These are phyloP conservation scores for Fraxinus platypoda DNA, from an alignment of 305 asterid genomes.

Conservation along the genomic window DNA sequence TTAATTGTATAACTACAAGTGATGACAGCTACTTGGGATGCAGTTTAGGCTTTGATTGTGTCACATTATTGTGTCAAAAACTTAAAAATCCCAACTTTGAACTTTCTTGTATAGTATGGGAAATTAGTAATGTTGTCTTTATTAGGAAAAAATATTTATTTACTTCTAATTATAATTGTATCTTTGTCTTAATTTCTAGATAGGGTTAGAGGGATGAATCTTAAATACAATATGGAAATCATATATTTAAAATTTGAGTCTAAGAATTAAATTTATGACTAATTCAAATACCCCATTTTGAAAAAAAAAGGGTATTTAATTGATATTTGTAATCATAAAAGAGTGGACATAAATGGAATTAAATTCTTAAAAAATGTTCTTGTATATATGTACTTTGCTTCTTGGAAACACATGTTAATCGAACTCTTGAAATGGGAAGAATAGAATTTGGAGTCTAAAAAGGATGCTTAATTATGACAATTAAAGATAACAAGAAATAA, in stretches of 20 bases:
- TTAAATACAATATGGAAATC: conserved; percentile 12
- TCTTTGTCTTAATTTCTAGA: conserved; percentile 28
- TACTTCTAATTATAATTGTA: conserved; percentile 19
- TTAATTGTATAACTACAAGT: conserved; percentile 27
- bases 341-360: background rate
- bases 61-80: conserved; percentile 16
- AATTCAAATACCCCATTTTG: background rate
- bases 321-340: background rate
- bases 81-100: conserved; percentile 8
- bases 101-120: background rate
- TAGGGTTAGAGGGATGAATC: conserved; percentile 16
- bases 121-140: conserved; percentile 7
- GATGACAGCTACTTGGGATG: conserved; percentile 22
- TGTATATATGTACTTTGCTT: background rate
- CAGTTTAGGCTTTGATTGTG: conserved; percentile 24
- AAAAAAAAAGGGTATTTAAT: background rate
- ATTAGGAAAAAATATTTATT: conserved; percentile 18
- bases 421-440: background rate
- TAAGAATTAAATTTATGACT: background rate
- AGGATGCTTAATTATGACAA: background rate
- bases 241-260: background rate
- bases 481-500: background rate
- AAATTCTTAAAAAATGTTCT: background rate
- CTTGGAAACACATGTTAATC: background rate
- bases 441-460: background rate